Percentiles rank a stretch among this genome's conserved stretches.
These are phyloP conservation scores for Murraya paniculata DNA, from an alignment of 345 rosid genomes.

Conservation along the genomic window DNA sequence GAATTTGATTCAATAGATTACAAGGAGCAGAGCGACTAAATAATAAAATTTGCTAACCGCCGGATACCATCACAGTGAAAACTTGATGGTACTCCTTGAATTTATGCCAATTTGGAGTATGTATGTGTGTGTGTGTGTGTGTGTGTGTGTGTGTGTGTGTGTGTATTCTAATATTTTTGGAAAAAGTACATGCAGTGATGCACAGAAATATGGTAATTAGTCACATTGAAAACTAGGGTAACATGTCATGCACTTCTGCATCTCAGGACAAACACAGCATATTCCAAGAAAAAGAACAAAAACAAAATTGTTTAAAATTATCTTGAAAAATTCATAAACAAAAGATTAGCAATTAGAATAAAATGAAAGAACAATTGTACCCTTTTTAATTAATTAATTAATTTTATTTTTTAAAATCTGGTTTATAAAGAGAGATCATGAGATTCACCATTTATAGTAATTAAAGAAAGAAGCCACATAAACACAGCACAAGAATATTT, in stretches of 20 bases:
- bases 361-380: background rate
- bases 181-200: background rate
- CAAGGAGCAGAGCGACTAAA: background rate
- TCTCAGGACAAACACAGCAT: background rate
- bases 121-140: too few species aligned
- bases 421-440: background rate
- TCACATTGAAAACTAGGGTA: background rate
- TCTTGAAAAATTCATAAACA: background rate
- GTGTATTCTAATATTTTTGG: too few species aligned
- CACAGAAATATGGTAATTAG: background rate
- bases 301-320: background rate
- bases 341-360: background rate
- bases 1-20: background rate
- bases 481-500: background rate
- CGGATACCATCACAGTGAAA: background rate
- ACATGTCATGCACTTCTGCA: background rate
- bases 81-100: background rate
- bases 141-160: too few species aligned
- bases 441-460: background rate
- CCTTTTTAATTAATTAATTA: background rate
- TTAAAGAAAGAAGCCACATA: too few species aligned
- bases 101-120: background rate
- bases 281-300: background rate
- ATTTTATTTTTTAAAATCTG: background rate
- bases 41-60: background rate